phyloP scores from a whole-genome alignment of 805 yeast genomes.

The Candida boleticola region DNA sequence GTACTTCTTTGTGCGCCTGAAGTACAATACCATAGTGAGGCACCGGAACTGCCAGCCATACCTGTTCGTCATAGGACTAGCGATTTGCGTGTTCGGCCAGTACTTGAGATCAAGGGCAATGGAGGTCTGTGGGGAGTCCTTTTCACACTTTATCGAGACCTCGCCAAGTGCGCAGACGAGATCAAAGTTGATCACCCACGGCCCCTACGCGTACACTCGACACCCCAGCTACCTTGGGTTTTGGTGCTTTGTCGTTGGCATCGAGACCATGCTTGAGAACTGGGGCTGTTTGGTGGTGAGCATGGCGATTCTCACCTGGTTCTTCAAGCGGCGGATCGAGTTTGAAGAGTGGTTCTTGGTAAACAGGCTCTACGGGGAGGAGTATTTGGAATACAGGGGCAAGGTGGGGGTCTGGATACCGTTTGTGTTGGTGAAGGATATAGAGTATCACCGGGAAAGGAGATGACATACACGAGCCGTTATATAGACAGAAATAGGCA shows the following conservation, averaged over 20 bases:
- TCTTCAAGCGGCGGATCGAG: conserved; percentile 29
- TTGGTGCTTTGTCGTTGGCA: conserved; percentile 30
- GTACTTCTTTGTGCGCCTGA: conserved; percentile 11
- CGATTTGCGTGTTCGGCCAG: conserved; percentile 22
- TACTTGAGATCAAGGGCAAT: conserved; percentile 27
- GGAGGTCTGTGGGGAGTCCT: conserved; percentile 32
- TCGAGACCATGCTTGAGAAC: conserved; percentile 27
- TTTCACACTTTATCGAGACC: conserved; percentile 31
- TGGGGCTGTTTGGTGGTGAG: conserved; percentile 15
- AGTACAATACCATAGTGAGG: too few species aligned
- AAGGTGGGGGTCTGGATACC: conserved; percentile 29
- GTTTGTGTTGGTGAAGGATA: conserved; percentile 10
- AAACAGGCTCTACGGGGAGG: conserved; percentile 23
- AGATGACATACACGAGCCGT: too few species aligned
- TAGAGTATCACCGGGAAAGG: too few species aligned
- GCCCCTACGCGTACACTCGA: conserved; percentile 27
- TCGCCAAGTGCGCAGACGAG: conserved; percentile 6
- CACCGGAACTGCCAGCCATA: not conserved
- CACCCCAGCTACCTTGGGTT: conserved; percentile 43
- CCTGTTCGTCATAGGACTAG: conserved; percentile 11
- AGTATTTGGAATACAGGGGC: conserved; percentile 23
- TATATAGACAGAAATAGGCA: too few species aligned
- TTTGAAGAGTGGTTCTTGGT: conserved; percentile 35
- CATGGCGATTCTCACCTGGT: conserved; percentile 17
- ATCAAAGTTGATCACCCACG: conserved; percentile 26